Percentiles rank a stretch among this genome's conserved stretches.
Evolutionary conservation across 441 rosid species (phyloP).

Genomic region (Breynia disticha): DNA sequence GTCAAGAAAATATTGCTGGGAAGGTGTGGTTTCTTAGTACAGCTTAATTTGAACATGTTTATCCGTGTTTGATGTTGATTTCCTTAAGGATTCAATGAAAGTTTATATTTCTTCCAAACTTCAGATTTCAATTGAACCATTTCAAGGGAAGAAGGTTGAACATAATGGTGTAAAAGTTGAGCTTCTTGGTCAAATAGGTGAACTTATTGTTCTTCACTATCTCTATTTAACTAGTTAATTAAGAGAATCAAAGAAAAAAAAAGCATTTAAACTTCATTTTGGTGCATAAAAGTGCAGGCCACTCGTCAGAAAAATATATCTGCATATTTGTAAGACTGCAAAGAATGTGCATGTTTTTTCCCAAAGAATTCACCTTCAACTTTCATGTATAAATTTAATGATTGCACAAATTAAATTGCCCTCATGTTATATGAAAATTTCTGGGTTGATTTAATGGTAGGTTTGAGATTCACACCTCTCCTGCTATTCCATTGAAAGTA

Average conservation of each 20-base stretch:
- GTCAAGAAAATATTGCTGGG: conserved; percentile 89
- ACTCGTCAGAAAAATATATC: no score
- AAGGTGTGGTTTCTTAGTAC: conserved; percentile 39
- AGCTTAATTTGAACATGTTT: background rate
- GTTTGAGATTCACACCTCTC: no score
- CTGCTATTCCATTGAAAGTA: no score
- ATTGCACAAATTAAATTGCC: no score
- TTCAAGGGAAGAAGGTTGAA: conserved; percentile 89
- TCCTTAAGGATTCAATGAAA: conserved; percentile 3
- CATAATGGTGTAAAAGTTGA: conserved; percentile 93
- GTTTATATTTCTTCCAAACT: conserved; percentile 3
- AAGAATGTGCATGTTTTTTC: no score
- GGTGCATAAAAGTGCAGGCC: no score
- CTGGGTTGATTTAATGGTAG: no score
- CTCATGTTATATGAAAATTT: no score
- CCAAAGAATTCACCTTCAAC: no score
- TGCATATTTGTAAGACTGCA: no score
- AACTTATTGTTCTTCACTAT: conserved; percentile 11
- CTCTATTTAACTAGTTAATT: background rate
- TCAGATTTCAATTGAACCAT: conserved; percentile 74
- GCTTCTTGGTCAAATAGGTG: conserved; percentile 98
- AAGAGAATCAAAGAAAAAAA: no score
- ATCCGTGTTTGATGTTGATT: background rate
- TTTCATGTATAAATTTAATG: no score
- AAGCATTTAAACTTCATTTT: background rate